A percentile compares a stretch with the other conserved stretches of the same genome.
These are phyloP conservation scores for Hypoxylon sp. DNA, from an alignment of 2,329 filamentous ascomycete species.

Conservation along the genomic window DNA sequence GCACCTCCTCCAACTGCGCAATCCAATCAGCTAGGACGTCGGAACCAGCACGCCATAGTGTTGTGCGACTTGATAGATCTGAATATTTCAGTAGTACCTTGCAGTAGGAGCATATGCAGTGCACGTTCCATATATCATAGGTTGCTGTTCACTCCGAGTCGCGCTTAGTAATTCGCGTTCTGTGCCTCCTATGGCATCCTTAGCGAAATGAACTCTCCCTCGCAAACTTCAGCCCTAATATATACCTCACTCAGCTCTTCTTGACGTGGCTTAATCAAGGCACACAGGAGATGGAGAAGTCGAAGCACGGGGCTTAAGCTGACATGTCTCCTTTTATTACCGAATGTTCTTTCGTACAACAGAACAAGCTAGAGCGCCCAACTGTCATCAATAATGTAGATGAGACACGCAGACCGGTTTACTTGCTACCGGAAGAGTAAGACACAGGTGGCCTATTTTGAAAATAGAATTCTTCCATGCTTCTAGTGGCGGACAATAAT, in stretches of 20 bases:
- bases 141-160: not conserved
- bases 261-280: not conserved
- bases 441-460: not conserved
- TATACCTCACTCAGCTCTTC: not conserved
- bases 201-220: conserved; percentile 11
- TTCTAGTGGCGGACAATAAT: not conserved
- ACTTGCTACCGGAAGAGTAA: not conserved
- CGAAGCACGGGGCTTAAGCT: conserved; percentile 10
- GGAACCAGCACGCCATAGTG: conserved; percentile 16
- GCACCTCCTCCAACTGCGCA: conserved; percentile 1
- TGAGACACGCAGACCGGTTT: not conserved
- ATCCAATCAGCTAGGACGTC: conserved; percentile 19
- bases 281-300: conserved; percentile 1
- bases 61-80: conserved; percentile 35
- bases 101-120: conserved; percentile 16
- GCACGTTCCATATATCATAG: conserved; percentile 17
- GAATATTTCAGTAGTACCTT: conserved; percentile 26
- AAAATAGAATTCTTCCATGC: not conserved
- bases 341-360: not conserved
- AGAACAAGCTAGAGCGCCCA: not conserved
- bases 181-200: conserved; percentile 1
- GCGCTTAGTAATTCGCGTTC: conserved; percentile 2
- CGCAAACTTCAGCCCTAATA: conserved; percentile 3
- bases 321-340: conserved; percentile 7
- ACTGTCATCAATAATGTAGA: not conserved